Percentiles rank a stretch among this genome's conserved stretches.
phyloP scores from a whole-genome alignment of 495 filamentous ascomycete genomes.

The Aspergillus haitiensis region DNA sequence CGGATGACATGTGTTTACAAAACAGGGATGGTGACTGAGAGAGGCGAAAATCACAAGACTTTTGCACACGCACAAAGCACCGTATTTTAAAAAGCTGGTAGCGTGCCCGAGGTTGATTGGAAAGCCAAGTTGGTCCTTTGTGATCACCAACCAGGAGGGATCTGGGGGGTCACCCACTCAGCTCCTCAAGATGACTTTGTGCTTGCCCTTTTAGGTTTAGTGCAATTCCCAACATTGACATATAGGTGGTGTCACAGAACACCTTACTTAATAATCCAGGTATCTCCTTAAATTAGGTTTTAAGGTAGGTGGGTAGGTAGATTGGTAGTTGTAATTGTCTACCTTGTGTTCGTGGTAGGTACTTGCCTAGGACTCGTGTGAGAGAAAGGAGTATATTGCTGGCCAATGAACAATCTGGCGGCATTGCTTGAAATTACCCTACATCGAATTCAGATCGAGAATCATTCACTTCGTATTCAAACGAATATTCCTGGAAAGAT shows the following conservation, averaged over 20 bases:
- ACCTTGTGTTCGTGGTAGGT: too few relatives aligned
- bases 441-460: neutral
- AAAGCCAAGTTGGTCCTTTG: conserved; percentile 15
- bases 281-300: too few relatives aligned
- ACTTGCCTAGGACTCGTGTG: too few relatives aligned
- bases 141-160: conserved; percentile 13
- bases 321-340: too few relatives aligned
- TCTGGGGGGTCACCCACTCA: conserved; percentile 7
- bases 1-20: conserved; percentile 13
- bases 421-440: neutral
- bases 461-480: conserved; percentile 30
- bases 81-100: neutral
- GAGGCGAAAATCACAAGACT: conserved; percentile 27
- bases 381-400: too few relatives aligned
- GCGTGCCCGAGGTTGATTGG: conserved; percentile 22
- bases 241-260: too few relatives aligned
- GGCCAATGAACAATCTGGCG: neutral
- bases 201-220: conserved; percentile 9
- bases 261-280: too few relatives aligned
- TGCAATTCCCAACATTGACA: neutral
- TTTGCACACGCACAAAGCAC: conserved; percentile 4
- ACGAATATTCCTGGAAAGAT: conserved; percentile 19
- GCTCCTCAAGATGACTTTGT: neutral
- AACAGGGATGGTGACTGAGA: conserved; percentile 15
- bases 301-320: too few relatives aligned